A percentile compares a stretch with the other conserved stretches of the same genome.
These are phyloP conservation scores for Helminthosporium solani DNA, from an alignment of 2,329 filamentous ascomycete species.

Conservation along the genomic window DNA sequence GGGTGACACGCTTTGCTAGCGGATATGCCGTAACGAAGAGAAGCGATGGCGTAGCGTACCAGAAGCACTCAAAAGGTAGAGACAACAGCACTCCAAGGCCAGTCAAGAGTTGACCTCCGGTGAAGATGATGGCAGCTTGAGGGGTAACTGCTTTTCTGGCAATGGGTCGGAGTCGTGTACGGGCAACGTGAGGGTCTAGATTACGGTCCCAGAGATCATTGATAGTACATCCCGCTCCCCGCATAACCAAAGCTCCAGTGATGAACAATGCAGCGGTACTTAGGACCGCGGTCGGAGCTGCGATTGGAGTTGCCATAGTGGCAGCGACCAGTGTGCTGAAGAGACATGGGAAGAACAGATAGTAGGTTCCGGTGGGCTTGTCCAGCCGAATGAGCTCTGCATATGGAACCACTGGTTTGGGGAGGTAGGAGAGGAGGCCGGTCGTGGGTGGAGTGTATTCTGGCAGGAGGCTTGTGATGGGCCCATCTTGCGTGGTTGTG, in stretches of 20 bases:
- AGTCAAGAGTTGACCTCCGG: constrained; percentile 70
- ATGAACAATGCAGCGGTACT: constrained; percentile 69
- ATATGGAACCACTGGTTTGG: constrained; percentile 72
- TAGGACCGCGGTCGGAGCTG: constrained; percentile 61
- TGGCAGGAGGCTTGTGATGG: constrained; percentile 15
- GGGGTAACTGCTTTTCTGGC: constrained; percentile 76
- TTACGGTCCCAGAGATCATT: constrained; percentile 91
- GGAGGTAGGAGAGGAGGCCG: constrained; percentile 70
- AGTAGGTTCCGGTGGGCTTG: constrained; percentile 79
- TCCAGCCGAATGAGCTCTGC: constrained; percentile 79
- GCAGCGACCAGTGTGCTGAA: constrained; percentile 82
- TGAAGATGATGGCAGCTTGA: constrained; percentile 69
- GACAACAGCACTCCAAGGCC: constrained; percentile 75
- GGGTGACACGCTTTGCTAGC: constrained; percentile 79
- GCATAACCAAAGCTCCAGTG: constrained; percentile 78
- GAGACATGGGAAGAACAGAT: constrained; percentile 81
- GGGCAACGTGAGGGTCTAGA: constrained; percentile 75
- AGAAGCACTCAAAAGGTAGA: constrained; percentile 72
- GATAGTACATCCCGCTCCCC: constrained; percentile 82
- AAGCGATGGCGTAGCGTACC: constrained; percentile 74
- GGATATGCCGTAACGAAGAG: constrained; percentile 75
- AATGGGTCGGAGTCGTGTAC: constrained; percentile 77
- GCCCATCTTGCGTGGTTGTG: constrained; percentile 17
- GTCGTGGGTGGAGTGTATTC: constrained; percentile 67
- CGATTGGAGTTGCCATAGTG: constrained; percentile 63